These are phyloP conservation scores for Phytophthora pluvialis DNA, from an alignment of 352 stramenopile genomes.

Conservation along the genomic window DNA sequence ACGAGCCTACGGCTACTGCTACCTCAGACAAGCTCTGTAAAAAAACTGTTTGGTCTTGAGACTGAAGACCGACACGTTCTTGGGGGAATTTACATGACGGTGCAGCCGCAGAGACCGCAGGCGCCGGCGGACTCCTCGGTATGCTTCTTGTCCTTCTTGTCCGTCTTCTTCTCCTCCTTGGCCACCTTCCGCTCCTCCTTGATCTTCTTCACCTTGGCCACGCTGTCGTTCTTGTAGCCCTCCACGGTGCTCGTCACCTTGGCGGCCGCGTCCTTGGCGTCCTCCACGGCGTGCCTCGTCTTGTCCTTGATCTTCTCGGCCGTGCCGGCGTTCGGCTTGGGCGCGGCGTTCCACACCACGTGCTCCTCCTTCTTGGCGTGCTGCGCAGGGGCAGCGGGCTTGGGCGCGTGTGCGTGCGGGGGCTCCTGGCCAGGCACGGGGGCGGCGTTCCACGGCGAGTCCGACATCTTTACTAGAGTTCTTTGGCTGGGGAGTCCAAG, in stretches of 20 bases:
- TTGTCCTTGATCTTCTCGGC: constrained; percentile 58
- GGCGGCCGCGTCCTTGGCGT: constrained; percentile 48
- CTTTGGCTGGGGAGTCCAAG: constrained; percentile 1
- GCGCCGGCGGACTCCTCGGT: constrained; percentile 53
- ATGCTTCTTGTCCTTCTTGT: constrained; percentile 52
- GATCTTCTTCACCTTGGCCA: constrained; percentile 65
- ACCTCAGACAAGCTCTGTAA: constrained; percentile 22
- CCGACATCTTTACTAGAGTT: constrained; percentile 34
- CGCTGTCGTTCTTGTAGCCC: constrained; percentile 77
- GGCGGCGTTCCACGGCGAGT: constrained; percentile 52
- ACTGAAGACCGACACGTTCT: not conserved
- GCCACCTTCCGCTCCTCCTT: constrained; percentile 57
- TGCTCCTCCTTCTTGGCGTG: constrained; percentile 52
- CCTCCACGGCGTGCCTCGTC: constrained; percentile 46
- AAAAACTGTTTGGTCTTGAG: constrained; percentile 7
- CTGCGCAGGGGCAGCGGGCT: constrained; percentile 25
- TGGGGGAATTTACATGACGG: constrained; percentile 57
- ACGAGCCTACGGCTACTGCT: constrained; percentile 25
- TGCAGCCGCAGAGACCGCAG: constrained; percentile 60
- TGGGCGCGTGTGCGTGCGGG: constrained; percentile 20
- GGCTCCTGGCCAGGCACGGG: constrained; percentile 47
- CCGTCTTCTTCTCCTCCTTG: constrained; percentile 52
- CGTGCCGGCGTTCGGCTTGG: constrained; percentile 44
- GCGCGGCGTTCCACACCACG: constrained; percentile 47
- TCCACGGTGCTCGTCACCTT: constrained; percentile 57